phyloP scores from a whole-genome alignment of 768 basidiomycete species.

The Leccinum aurantiacum region DNA sequence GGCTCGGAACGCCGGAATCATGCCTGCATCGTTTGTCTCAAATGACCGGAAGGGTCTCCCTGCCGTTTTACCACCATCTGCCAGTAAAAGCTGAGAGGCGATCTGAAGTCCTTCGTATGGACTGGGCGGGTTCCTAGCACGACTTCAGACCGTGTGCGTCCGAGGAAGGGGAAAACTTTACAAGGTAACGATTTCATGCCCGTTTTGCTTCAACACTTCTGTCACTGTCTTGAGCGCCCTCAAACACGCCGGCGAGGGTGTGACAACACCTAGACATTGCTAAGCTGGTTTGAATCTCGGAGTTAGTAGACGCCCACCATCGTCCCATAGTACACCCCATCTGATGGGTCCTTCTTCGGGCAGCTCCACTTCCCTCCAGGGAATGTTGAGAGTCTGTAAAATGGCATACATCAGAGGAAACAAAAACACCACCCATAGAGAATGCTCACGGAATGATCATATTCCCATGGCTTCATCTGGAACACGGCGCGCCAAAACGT shows the following conservation, averaged over 20 bases:
- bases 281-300: background rate
- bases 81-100: slow-evolving; percentile 51
- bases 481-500: slow-evolving; percentile 67
- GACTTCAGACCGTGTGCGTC: background rate
- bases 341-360: slow-evolving; percentile 51
- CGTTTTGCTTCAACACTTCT: slow-evolving; percentile 41
- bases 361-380: slow-evolving; percentile 39
- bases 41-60: slow-evolving; percentile 36
- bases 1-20: slow-evolving; percentile 39
- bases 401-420: background rate
- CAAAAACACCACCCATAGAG: background rate
- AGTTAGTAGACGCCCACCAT: slow-evolving; percentile 39
- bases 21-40: slow-evolving; percentile 52
- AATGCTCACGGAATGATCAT: slow-evolving; percentile 49
- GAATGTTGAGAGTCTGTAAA: slow-evolving; percentile 35
- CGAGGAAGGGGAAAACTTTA: slow-evolving; percentile 20
- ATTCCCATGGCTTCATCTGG: slow-evolving; percentile 62
- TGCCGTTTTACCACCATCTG: slow-evolving; percentile 46
- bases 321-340: slow-evolving; percentile 66
- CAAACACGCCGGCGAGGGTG: slow-evolving; percentile 57
- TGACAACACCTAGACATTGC: slow-evolving; percentile 49
- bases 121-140: slow-evolving; percentile 36
- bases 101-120: slow-evolving; percentile 53
- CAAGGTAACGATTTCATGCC: slow-evolving; percentile 57
- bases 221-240: slow-evolving; percentile 53